Percentiles rank a stretch among this genome's conserved stretches.
Evolutionary conservation across 306 rosid genomes (phyloP).

Genomic region (Parietaria judaica): DNA sequence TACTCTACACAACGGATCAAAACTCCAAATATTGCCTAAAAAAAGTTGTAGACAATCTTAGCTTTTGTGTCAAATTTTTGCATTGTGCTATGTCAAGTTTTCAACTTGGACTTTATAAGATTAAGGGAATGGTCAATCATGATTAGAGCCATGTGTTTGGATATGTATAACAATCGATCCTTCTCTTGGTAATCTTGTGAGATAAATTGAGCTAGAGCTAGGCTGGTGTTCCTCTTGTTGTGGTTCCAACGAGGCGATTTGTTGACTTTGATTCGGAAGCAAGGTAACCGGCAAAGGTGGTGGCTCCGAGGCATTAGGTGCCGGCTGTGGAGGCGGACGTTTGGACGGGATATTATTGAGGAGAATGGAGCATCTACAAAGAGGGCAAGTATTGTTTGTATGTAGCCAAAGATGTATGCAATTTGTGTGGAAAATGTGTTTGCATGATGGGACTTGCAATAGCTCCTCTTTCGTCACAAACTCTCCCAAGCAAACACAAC

Average conservation of each 20-base stretch:
- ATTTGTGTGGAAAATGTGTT: conserved; percentile 65
- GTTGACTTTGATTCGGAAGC: conserved; percentile 15
- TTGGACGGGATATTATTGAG: not conserved
- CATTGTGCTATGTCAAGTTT: conserved; percentile 4
- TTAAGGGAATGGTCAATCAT: too few relatives aligned
- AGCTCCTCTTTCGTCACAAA: conserved; percentile 69
- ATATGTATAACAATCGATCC: conserved; percentile 23
- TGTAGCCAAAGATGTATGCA: conserved; percentile 75
- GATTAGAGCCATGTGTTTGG: conserved; percentile 6
- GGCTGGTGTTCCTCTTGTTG: conserved; percentile 11
- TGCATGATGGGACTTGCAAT: conserved; percentile 59
- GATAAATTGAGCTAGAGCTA: not conserved
- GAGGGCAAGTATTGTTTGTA: conserved; percentile 74
- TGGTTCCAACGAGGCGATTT: conserved; percentile 12
- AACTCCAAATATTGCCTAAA: not conserved
- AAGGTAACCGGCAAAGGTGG: not conserved
- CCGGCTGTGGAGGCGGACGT: not conserved
- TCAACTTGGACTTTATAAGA: not conserved
- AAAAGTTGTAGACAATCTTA: too few relatives aligned
- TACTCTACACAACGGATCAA: conserved; percentile 2
- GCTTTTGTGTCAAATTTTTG: too few relatives aligned
- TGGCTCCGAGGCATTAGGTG: conserved; percentile 1
- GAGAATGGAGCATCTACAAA: conserved; percentile 56
- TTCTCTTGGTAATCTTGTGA: conserved; percentile 3
- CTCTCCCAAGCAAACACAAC: conserved; percentile 81